A percentile compares a stretch with the other conserved stretches of the same genome.
Conservation (phyloP, 2,329 filamentous ascomycete genomes). For the Hypoxylon sp. region DNA sequence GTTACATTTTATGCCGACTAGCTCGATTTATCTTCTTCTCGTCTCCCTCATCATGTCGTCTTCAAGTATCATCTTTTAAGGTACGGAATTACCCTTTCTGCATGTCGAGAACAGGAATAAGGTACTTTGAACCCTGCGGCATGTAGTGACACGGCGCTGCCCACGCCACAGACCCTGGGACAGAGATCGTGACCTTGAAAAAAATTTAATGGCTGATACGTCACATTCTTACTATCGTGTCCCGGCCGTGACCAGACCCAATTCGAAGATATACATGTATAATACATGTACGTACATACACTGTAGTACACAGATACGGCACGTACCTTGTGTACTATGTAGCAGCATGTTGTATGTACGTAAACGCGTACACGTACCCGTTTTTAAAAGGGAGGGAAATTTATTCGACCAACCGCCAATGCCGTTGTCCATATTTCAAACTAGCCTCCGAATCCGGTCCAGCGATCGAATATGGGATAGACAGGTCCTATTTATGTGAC, state of each 20-base stretch:
- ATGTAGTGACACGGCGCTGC: constrained; percentile 21
- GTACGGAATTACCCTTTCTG: constrained; percentile 24
- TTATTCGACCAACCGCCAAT: constrained; percentile 22
- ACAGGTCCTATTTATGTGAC: too few species aligned
- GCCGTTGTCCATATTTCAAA: constrained; percentile 22
- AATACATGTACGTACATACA: too few species aligned
- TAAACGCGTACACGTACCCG: constrained; percentile 16
- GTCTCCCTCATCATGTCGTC: background rate
- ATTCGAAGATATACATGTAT: too few species aligned
- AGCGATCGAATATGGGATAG: constrained; percentile 19
- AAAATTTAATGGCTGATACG: constrained; percentile 32
- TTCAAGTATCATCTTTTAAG: constrained; percentile 20
- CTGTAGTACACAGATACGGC: too few species aligned
- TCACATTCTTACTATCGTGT: constrained; percentile 31
- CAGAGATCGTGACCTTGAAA: constrained; percentile 34
- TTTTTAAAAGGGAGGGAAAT: constrained; percentile 7
- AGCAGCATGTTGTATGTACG: too few species aligned
- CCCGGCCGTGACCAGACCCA: too few species aligned
- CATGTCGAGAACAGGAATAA: constrained; percentile 14
- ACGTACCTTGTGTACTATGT: too few species aligned
- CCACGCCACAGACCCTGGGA: constrained; percentile 28
- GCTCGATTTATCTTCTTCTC: background rate
- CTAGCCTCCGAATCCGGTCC: constrained; percentile 29
- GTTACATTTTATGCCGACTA: constrained; percentile 29
- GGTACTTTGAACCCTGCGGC: constrained; percentile 22